phyloP scores from a whole-genome alignment of 139 green algal species.

The Closterium sp. region DNA sequence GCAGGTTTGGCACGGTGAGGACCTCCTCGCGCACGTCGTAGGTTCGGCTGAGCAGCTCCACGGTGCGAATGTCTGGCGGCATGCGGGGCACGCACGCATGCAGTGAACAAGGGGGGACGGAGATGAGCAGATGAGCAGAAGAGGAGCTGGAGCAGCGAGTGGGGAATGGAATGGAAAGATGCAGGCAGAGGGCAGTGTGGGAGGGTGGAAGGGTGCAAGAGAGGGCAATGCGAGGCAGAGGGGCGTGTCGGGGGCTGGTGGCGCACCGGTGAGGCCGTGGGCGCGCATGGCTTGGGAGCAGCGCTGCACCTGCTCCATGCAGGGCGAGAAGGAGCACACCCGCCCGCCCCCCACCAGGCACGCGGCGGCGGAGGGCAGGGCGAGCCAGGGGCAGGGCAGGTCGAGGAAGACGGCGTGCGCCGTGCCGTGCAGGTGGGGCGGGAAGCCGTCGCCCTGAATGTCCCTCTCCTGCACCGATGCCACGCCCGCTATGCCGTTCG shows the following conservation, averaged over 20 bases:
- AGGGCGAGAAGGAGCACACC: slow-evolving; percentile 95
- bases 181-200: too few species aligned
- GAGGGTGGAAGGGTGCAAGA: too few species aligned
- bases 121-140: too few species aligned
- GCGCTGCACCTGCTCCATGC: slow-evolving; percentile 96
- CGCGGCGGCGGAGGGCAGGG: slow-evolving; percentile 64
- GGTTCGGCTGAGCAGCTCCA: too few species aligned
- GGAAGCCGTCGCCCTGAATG: slow-evolving; percentile 72
- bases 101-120: too few species aligned
- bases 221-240: background rate
- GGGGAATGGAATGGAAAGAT: too few species aligned
- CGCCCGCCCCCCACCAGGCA: slow-evolving; percentile 71
- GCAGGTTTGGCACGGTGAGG: too few species aligned
- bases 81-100: too few species aligned
- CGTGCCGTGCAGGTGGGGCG: slow-evolving; percentile 54
- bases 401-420: slow-evolving; percentile 92
- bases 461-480: slow-evolving; percentile 52
- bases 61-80: too few species aligned
- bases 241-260: too few species aligned
- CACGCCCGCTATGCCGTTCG: slow-evolving; percentile 44
- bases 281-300: slow-evolving; percentile 31
- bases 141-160: too few species aligned
- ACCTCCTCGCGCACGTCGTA: too few species aligned
- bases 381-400: slow-evolving; percentile 85
- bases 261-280: slow-evolving; percentile 9